Base-by-base conservation (phyloP, 73 alveolate species). In the Diophrys sp. region DNA sequence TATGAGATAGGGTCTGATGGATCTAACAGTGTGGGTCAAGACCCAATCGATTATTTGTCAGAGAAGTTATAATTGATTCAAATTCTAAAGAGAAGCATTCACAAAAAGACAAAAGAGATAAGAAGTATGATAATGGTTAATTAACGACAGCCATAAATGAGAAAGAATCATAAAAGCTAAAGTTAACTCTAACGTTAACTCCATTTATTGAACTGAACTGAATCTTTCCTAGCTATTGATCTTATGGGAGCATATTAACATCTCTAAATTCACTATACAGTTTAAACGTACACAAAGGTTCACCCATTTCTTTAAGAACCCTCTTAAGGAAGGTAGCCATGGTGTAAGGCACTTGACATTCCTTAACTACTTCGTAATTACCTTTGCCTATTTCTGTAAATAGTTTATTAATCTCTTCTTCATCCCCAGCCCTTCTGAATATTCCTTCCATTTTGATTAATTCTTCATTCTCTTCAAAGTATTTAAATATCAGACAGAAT, bases 231-330 rank as follows among this genome's bases (percentile, higher is more conserved):
- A 71, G 11, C 73, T 54, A 68, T 56, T 25, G 2, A 54, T 79
- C 88, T 24, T 24, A 11, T 33, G 71, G 57, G 56, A 33, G n/a
- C 14, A 18, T 80, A 54, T 70, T 78, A 0, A 30, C 14, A 57
- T 81, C 89, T 33, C 83, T 73, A 30, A 81, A 81, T 29, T 18
- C 67, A 1, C 67, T 1, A 34, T 81, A 81, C 18, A 74, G 56
- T 18, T 29, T 28, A 74, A 55, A 81, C 31, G 84, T 74, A 31
- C 89, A 81, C 23, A 81, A 67, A 24, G 89, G 89, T 33, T 81
- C 89, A 1, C 84, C 89, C 89, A 81, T 81, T 34, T 25, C 25
- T 32, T 74, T 72, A 2, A 81, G 84, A 1, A 81, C 79, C 56
- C 71, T 81, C 57, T 81, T 81, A 14, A 81, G 84, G 33, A 73